Base-by-base conservation (phyloP, 2,329 filamentous ascomycete genomes). In the Cladosporium sp. region DNA sequence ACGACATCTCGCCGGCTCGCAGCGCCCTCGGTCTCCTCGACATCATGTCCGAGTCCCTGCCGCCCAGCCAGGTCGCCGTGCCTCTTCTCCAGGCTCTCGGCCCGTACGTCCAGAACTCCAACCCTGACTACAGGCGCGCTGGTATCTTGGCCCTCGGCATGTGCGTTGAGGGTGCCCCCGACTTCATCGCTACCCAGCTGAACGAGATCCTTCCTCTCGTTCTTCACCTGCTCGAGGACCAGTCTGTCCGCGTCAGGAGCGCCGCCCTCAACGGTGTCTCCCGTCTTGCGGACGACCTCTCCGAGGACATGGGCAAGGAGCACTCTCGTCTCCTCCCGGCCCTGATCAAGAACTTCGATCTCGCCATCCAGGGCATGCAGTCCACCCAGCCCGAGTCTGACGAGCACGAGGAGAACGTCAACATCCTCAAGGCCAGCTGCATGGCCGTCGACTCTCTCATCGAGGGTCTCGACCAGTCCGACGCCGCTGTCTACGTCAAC, bases 131-230 rank as follows among this genome's bases (percentile, higher is more conserved):
- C 74, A 85, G 92, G 55, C 87, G 92, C 72, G 91, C 92, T 51
- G 91, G 88, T 72, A 93, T 97, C 66, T 79, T 97, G 57, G 86
- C 92, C 45, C 81, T 98, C 4, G 92, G 92, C 55, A 95, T 92
- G 76, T 92, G 89, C 62, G 92, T 95, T 49, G 93, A 97, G 76
- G 93, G 93, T 62, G 92, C 93, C 31, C 93, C 93, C 13, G 93
- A 98, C 70, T 98, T 97, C 72, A 90, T 97, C 66, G 89, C 89
- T 58, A 95, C 91, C 16, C 93, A 98, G 72, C 82, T 97, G 57
- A 80, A 86, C 65, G 81, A 86, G 59, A 86, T 97, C 60, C 82
- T 97, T 69, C 93, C 93, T 45, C 79, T 88, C 61, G 84, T 97
- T 54, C 78, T 96, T 54, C 84, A 83, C 64, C 80, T 97, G 8